A percentile compares a stretch with the other conserved stretches of the same genome.
These are phyloP conservation scores for Stropharia rugosoannulata DNA, from an alignment of 768 basidiomycete species.

Conservation along the genomic window DNA sequence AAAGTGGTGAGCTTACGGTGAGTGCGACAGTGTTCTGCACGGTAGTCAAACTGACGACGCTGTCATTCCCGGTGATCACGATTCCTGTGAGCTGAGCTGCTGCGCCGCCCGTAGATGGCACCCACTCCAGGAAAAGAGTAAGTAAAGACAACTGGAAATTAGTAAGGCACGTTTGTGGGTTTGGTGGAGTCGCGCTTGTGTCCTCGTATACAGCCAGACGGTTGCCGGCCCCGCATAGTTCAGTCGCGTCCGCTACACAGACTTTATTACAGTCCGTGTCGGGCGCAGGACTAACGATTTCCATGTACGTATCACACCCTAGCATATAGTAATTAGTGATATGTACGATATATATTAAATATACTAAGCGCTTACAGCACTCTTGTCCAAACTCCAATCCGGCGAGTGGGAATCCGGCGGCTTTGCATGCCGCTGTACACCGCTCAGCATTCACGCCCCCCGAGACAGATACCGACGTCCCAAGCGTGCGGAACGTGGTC, in stretches of 20 bases:
- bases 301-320: conserved; percentile 19
- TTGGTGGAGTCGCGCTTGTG: conserved; percentile 5
- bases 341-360: not conserved
- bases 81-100: not conserved
- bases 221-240: conserved; percentile 17
- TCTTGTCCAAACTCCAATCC: conserved; percentile 17
- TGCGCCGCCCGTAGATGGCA: not conserved
- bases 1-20: not conserved
- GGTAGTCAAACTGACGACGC: not conserved
- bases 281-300: conserved; percentile 5
- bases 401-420: conserved; percentile 11
- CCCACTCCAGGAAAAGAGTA: not conserved
- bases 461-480: conserved; percentile 7
- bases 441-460: conserved; percentile 14
- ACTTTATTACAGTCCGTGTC: conserved; percentile 13
- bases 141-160: not conserved
- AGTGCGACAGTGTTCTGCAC: not conserved
- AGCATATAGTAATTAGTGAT: not conserved
- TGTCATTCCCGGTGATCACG: not conserved
- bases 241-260: conserved; percentile 10
- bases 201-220: conserved; percentile 17
- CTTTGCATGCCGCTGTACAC: conserved; percentile 14
- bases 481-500: conserved; percentile 1
- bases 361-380: conserved; percentile 9
- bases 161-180: conserved; percentile 8